Conservation (phyloP, 495 filamentous ascomycete species). For the Durotheca rogersii region DNA sequence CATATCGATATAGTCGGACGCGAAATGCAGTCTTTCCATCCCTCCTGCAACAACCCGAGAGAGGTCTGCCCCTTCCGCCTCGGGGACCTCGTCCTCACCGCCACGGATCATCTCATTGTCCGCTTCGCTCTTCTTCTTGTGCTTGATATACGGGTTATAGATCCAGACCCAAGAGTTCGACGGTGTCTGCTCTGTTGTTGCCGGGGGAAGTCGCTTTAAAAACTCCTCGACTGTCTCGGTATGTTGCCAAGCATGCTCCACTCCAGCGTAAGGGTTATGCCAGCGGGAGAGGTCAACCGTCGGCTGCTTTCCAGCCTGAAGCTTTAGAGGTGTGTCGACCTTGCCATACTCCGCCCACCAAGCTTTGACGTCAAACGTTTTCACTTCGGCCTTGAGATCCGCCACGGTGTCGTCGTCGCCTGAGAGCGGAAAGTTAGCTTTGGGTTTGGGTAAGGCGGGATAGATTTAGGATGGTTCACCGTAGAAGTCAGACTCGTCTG, state of each 20-base stretch:
- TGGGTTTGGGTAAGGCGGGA: slow-evolving; percentile 5
- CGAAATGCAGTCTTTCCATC: slow-evolving; percentile 37
- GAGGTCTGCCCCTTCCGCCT: slow-evolving; percentile 30
- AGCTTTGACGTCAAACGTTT: slow-evolving; percentile 45
- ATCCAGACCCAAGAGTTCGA: slow-evolving; percentile 67
- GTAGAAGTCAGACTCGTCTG: slow-evolving; percentile 75
- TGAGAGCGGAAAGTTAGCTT: slow-evolving; percentile 35
- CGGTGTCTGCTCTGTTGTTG: slow-evolving; percentile 46
- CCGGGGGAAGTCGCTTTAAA: slow-evolving; percentile 64
- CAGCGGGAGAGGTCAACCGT: slow-evolving; percentile 23
- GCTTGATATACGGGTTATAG: slow-evolving; percentile 51
- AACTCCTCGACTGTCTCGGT: slow-evolving; percentile 64
- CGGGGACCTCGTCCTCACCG: slow-evolving; percentile 45
- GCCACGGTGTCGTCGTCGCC: slow-evolving; percentile 54
- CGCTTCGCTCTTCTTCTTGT: slow-evolving; percentile 20
- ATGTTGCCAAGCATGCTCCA: slow-evolving; percentile 49
- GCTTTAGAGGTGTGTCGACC: slow-evolving; percentile 30
- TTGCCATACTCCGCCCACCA: slow-evolving; percentile 46
- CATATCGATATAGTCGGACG: slow-evolving; percentile 35
- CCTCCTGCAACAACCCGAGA: slow-evolving; percentile 36
- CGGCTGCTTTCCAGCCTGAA: slow-evolving; percentile 23
- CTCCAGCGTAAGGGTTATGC: slow-evolving; percentile 50
- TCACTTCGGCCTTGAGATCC: slow-evolving; percentile 36
- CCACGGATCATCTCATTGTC: slow-evolving; percentile 39
- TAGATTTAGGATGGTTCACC: slow-evolving; percentile 42